A percentile compares a stretch with the other conserved stretches of the same genome.
Conservation (phyloP, 1,284 basidiomycete species). For the Mycena citricolor region DNA sequence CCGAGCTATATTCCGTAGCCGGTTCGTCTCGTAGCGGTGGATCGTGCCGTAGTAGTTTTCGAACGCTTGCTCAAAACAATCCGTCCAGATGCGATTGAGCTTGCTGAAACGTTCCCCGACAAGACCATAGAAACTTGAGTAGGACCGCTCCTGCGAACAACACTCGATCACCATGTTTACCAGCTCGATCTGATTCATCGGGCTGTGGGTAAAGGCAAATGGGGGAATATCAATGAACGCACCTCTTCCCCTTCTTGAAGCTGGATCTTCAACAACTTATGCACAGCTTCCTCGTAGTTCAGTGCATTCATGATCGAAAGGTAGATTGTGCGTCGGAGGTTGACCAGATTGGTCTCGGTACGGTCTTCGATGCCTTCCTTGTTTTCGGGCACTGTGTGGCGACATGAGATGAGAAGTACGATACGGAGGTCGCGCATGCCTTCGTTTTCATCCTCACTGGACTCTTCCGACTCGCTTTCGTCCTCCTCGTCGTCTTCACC, state of each 20-base stretch:
- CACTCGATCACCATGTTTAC: constrained; percentile 99
- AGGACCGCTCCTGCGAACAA: constrained; percentile 98
- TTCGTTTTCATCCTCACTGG: constrained; percentile 64
- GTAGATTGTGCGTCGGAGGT: constrained; percentile 92
- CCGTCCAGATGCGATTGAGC: constrained; percentile 92
- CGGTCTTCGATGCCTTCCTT: constrained; percentile 92
- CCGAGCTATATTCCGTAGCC: constrained; percentile 93
- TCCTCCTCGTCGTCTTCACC: constrained; percentile 86
- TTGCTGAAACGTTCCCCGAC: constrained; percentile 97
- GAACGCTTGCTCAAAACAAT: constrained; percentile 87
- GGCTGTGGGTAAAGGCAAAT: neutral
- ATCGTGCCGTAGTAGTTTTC: constrained; percentile 92
- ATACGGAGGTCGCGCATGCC: constrained; percentile 38
- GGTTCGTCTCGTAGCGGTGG: constrained; percentile 98
- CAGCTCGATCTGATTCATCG: constrained; percentile 73
- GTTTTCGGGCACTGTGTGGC: constrained; percentile 55
- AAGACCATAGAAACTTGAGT: constrained; percentile 94
- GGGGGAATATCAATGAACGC: constrained; percentile 25
- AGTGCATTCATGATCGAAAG: constrained; percentile 98
- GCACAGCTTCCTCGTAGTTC: constrained; percentile 98
- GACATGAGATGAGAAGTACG: neutral
- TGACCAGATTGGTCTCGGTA: constrained; percentile 95
- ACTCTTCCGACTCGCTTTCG: constrained; percentile 55
- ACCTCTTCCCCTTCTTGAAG: constrained; percentile 93
- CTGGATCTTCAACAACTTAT: constrained; percentile 94